phyloP scores from a whole-genome alignment of 208 protist species.

The Angomonas deanei region DNA sequence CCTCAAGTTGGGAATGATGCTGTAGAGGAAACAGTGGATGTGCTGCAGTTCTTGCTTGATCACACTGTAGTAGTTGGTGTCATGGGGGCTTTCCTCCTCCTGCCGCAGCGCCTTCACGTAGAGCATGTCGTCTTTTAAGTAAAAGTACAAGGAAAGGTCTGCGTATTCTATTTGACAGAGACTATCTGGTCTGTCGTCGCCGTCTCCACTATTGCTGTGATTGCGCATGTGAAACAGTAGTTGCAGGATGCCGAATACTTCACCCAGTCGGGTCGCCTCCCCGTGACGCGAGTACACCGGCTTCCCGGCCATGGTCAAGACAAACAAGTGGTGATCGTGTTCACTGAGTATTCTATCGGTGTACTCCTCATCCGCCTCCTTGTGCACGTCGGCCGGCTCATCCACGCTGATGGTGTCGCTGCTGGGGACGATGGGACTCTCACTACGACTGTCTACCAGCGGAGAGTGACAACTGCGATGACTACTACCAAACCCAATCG shows the following conservation, averaged over 20 bases:
- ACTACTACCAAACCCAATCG: too few relatives aligned
- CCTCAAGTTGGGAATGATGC: conserved; percentile 53
- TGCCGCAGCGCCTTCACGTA: conserved; percentile 3
- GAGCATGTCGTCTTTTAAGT: background rate
- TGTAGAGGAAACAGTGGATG: conserved; percentile 46
- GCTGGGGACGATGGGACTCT: too few relatives aligned
- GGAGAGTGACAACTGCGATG: background rate
- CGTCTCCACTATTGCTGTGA: background rate
- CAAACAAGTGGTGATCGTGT: conserved; percentile 72
- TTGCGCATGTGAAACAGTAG: conserved; percentile 45
- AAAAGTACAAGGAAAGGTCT: background rate
- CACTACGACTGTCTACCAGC: background rate
- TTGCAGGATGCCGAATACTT: conserved; percentile 67
- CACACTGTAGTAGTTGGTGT: background rate
- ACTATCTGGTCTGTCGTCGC: background rate
- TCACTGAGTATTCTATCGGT: conserved; percentile 16
- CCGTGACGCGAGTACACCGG: conserved; percentile 77
- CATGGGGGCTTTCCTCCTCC: background rate
- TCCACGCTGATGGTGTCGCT: background rate
- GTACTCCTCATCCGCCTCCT: background rate
- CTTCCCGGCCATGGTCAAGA: conserved; percentile 83
- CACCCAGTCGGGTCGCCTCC: conserved; percentile 35
- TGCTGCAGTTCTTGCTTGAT: conserved; percentile 30
- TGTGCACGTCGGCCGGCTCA: background rate
- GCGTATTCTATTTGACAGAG: background rate